These are phyloP conservation scores for Rhizopus arrhizus DNA, from an alignment of 371 early-diverging fungal genomes.

Conservation along the genomic window DNA sequence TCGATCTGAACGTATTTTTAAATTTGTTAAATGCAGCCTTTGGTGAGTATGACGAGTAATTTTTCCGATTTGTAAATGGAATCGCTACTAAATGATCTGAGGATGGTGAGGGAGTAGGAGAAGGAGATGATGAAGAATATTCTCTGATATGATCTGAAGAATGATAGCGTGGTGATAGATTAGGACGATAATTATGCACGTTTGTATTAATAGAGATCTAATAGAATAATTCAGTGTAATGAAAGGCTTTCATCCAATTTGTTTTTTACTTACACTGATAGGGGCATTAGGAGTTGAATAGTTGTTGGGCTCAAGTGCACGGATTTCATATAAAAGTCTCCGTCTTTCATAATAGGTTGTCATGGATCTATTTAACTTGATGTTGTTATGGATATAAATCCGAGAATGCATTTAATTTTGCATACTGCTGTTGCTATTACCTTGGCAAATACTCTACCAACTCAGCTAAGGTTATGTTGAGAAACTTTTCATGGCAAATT, in stretches of 20 bases:
- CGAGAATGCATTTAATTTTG: background rate
- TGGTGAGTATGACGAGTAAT: conserved; percentile 32
- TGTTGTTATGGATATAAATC: conserved; percentile 7
- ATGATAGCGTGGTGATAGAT: conserved; percentile 12
- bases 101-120: conserved; percentile 10
- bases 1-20: conserved; percentile 34
- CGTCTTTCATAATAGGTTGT: conserved; percentile 52
- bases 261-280: conserved; percentile 15
- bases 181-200: conserved; percentile 23
- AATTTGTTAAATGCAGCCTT: conserved; percentile 43
- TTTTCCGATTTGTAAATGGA: conserved; percentile 4
- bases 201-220: conserved; percentile 34
- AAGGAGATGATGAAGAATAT: conserved; percentile 22
- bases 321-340: conserved; percentile 51
- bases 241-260: background rate
- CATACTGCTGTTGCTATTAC: conserved; percentile 7
- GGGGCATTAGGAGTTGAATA: conserved; percentile 16
- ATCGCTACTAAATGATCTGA: conserved; percentile 1
- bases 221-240: background rate
- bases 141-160: conserved; percentile 26
- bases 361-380: conserved; percentile 24
- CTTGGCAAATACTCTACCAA: conserved; percentile 46
- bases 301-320: conserved; percentile 30
- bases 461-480: conserved; percentile 45
- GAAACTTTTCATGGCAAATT: conserved; percentile 42